A percentile compares a stretch with the other conserved stretches of the same genome.
Evolutionary conservation across 1,284 basidiomycete species (phyloP).

Genomic region (Ceratobasidium sp.): DNA sequence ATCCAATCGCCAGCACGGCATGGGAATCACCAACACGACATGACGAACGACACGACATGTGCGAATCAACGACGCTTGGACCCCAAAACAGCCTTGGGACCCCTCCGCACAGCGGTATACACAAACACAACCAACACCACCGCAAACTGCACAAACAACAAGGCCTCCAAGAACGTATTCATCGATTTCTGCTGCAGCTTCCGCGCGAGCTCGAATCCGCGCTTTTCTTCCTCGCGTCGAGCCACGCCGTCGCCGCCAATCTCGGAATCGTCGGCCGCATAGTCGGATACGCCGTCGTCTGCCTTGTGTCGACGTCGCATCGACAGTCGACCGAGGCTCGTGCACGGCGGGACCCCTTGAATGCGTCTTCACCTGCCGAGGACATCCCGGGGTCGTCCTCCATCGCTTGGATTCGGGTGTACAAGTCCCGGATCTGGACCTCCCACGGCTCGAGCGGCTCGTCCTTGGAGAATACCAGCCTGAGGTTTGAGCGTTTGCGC

Average conservation of each 20-base stretch:
- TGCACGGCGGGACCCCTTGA: slow-evolving; percentile 2
- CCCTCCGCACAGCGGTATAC: slow-evolving; percentile 38
- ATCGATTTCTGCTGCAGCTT: slow-evolving; percentile 37
- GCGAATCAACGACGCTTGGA: not conserved
- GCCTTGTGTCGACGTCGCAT: not conserved
- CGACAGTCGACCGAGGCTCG: slow-evolving; percentile 17
- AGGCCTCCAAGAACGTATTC: slow-evolving; percentile 38
- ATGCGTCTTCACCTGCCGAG: slow-evolving; percentile 12
- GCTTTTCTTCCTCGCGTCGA: not conserved
- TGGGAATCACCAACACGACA: too few species aligned
- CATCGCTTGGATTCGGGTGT: slow-evolving; percentile 10
- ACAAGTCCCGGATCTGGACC: slow-evolving; percentile 29
- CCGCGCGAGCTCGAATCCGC: slow-evolving; percentile 29
- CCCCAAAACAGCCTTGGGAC: slow-evolving; percentile 37
- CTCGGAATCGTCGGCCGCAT: slow-evolving; percentile 33
- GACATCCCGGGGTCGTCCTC: slow-evolving; percentile 22
- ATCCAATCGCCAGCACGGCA: too few species aligned
- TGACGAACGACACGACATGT: too few species aligned
- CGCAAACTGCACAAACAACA: slow-evolving; percentile 40
- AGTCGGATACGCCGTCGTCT: slow-evolving; percentile 16
- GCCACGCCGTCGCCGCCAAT: not conserved
- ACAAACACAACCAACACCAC: slow-evolving; percentile 40
- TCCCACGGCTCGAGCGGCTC: slow-evolving; percentile 29
- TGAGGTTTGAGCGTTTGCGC: slow-evolving; percentile 7
- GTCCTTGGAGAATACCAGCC: slow-evolving; percentile 11